Percentiles rank a stretch among this genome's conserved stretches.
These are phyloP conservation scores for Pezicula rhizophila DNA, from an alignment of 2,329 filamentous ascomycete genomes.

Conservation along the genomic window DNA sequence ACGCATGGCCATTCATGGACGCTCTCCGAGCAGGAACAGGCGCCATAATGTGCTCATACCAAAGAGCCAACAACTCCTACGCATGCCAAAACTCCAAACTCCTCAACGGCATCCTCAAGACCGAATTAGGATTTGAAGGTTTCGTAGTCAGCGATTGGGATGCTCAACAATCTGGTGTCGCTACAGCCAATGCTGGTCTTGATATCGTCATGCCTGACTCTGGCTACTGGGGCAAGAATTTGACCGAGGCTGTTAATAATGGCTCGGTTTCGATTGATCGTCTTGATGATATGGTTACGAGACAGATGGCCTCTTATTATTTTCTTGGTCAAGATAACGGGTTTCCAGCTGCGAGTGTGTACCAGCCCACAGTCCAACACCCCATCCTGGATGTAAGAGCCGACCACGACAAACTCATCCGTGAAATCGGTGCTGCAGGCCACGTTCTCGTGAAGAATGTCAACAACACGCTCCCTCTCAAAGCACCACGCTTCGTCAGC, in stretches of 20 bases:
- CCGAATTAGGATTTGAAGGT: conserved; percentile 79
- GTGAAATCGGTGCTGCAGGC: conserved; percentile 51
- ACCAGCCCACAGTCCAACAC: conserved; percentile 13
- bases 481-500: conserved; percentile 42
- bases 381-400: conserved; percentile 71
- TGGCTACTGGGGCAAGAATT: conserved; percentile 54
- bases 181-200: conserved; percentile 70
- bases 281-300: conserved; percentile 56
- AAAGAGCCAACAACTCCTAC: conserved; percentile 62
- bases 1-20: conserved; percentile 80
- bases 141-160: conserved; percentile 83
- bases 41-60: conserved; percentile 77
- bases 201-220: conserved; percentile 45
- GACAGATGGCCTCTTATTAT: conserved; percentile 59
- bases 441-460: conserved; percentile 49
- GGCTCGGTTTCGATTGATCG: conserved; percentile 50
- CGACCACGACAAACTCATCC: conserved; percentile 56
- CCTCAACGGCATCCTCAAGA: conserved; percentile 74
- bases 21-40: conserved; percentile 71
- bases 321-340: conserved; percentile 40
- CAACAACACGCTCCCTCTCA: conserved; percentile 48
- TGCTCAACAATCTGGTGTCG: conserved; percentile 73
- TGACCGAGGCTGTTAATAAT: conserved; percentile 50
- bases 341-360: conserved; percentile 33
- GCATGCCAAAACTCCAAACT: conserved; percentile 72